Percentiles rank a stretch among this genome's conserved stretches.
Evolutionary conservation across 1,284 basidiomycete species (phyloP).

Genomic region (Mycena sp.): DNA sequence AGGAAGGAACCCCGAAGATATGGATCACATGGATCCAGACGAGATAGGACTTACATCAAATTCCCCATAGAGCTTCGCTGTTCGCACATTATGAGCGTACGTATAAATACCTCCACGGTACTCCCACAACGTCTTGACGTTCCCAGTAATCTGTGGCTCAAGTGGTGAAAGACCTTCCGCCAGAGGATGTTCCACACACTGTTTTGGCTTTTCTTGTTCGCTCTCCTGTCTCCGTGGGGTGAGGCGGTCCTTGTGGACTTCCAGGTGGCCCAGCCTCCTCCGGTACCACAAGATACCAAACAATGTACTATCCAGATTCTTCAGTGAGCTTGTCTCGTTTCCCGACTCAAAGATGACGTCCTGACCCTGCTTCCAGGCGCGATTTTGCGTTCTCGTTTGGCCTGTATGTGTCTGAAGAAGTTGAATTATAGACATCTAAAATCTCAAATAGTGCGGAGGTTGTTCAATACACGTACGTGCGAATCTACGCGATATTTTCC

Average conservation of each 20-base stretch:
- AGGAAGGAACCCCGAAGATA: no score
- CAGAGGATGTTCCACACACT: constrained; percentile 9
- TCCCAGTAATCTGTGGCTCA: not conserved
- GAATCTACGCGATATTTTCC: not conserved
- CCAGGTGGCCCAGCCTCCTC: constrained; percentile 73
- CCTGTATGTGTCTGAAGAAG: constrained; percentile 50
- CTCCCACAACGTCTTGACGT: not conserved
- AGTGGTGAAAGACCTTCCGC: no score
- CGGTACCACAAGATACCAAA: constrained; percentile 63
- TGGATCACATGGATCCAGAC: not conserved
- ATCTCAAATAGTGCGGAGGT: constrained; percentile 62
- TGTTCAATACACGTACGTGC: constrained; percentile 67
- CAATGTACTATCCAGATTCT: constrained; percentile 73
- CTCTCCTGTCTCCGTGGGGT: constrained; percentile 5
- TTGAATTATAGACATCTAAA: not conserved
- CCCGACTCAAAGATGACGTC: not conserved
- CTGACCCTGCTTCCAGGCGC: constrained; percentile 50
- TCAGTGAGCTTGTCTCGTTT: constrained; percentile 55
- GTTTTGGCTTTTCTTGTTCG: constrained; percentile 15
- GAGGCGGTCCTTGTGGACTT: constrained; percentile 68
- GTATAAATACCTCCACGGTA: constrained; percentile 15
- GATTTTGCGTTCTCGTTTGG: constrained; percentile 80
- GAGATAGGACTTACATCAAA: not conserved
- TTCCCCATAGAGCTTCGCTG: constrained; percentile 15
- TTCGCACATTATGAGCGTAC: constrained; percentile 11